These are phyloP conservation scores for Jaenimonas drosophilae DNA, from an alignment of 208 protist species.

Conservation along the genomic window DNA sequence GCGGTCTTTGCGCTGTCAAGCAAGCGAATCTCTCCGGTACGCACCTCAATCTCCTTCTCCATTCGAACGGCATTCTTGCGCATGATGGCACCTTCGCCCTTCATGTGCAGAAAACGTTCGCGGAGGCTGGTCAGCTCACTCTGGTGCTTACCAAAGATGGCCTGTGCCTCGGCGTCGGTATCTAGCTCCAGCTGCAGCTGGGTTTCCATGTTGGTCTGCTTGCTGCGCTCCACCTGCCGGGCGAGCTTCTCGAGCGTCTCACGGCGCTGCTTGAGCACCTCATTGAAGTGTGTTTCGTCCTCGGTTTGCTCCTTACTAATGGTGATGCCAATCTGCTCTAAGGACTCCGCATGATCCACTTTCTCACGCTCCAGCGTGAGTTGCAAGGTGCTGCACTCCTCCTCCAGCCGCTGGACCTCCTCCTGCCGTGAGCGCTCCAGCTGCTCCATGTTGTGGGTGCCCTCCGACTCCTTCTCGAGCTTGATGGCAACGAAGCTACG, in stretches of 20 bases:
- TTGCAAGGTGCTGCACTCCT: constrained; percentile 52
- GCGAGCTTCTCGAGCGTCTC: constrained; percentile 51
- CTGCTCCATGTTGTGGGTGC: constrained; percentile 40
- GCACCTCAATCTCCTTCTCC: constrained; percentile 89
- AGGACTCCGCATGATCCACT: constrained; percentile 16
- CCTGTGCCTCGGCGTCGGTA: constrained; percentile 89
- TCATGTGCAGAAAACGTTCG: constrained; percentile 86
- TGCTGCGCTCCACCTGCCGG: constrained; percentile 47
- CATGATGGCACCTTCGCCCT: constrained; percentile 93
- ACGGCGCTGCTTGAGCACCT: constrained; percentile 51
- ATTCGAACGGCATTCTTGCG: constrained; percentile 87
- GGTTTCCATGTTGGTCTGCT: constrained; percentile 80
- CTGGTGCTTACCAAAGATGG: constrained; percentile 67
- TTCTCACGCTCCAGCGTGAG: constrained; percentile 58
- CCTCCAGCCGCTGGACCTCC: constrained; percentile 81
- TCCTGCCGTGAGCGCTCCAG: constrained; percentile 80
- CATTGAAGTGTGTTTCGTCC: constrained; percentile 73
- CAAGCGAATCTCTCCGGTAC: constrained; percentile 53
- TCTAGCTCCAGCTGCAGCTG: constrained; percentile 90
- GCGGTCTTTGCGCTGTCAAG: constrained; percentile 68
- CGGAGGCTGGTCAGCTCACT: constrained; percentile 60
- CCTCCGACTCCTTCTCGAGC: constrained; percentile 71
- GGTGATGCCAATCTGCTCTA: constrained; percentile 19
- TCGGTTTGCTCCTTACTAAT: constrained; percentile 29
- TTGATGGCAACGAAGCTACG: constrained; percentile 85